Conservation (phyloP, 2,329 filamentous ascomycete species). For the Aspergillus brasiliensis region DNA sequence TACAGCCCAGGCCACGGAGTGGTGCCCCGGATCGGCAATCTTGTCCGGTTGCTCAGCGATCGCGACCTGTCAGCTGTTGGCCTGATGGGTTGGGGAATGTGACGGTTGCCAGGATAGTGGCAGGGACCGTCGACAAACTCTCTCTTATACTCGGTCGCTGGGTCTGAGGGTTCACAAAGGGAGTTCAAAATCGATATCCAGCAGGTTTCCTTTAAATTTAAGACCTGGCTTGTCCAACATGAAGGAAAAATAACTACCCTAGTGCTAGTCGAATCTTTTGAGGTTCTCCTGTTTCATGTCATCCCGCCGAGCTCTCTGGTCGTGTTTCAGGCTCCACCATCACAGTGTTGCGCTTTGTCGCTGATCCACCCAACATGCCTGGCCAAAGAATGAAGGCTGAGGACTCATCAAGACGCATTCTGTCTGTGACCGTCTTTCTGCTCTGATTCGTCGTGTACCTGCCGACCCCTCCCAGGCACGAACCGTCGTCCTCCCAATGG, state of each 20-base stretch:
- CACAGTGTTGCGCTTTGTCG: slow-evolving; percentile 10
- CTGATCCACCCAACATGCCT: slow-evolving; percentile 19
- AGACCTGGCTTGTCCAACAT: background rate
- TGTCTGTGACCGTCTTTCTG: background rate
- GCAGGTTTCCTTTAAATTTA: background rate
- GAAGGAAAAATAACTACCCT: background rate
- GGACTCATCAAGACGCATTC: slow-evolving; percentile 4
- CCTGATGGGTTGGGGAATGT: slow-evolving; percentile 2
- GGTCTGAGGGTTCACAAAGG: background rate
- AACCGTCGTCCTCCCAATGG: slow-evolving; percentile 7
- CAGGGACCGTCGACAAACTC: background rate
- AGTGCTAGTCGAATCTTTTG: background rate
- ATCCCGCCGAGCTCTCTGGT: slow-evolving; percentile 8
- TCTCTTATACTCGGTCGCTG: background rate
- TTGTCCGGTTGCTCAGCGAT: slow-evolving; percentile 5
- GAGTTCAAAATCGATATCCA: background rate
- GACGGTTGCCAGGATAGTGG: background rate
- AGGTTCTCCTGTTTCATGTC: slow-evolving; percentile 22
- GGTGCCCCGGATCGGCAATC: slow-evolving; percentile 16
- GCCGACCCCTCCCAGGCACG: background rate
- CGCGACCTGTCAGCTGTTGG: background rate
- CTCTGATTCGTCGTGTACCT: slow-evolving; percentile 16
- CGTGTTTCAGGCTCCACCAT: slow-evolving; percentile 19
- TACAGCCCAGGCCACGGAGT: background rate
- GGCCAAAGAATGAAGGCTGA: slow-evolving; percentile 19